A percentile compares a stretch with the other conserved stretches of the same genome.
These are phyloP conservation scores for Chenopodium berlandieri DNA, from an alignment of 148 eudicot genomes.

Conservation along the genomic window DNA sequence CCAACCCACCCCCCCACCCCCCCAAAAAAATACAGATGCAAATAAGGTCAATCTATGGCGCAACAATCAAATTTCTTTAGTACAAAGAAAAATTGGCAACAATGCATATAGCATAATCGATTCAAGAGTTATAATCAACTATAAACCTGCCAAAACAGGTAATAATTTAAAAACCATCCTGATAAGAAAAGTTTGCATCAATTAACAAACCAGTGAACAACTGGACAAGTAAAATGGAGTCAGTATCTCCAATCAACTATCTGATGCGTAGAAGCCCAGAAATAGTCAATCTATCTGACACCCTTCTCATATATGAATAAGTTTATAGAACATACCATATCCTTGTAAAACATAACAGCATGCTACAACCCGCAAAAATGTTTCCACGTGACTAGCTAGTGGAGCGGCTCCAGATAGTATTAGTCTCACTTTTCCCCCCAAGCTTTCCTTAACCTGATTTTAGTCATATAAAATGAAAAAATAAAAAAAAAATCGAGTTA, in stretches of 20 bases:
- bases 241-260: not conserved
- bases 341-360: constrained; percentile 95
- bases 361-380: constrained; percentile 80
- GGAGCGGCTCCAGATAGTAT: constrained; percentile 99
- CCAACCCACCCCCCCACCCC: too few species aligned
- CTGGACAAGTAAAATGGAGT: not conserved
- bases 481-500: not conserved
- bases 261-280: not conserved
- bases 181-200: not conserved
- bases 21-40: too few species aligned
- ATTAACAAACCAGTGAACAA: not conserved
- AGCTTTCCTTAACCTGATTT: constrained; percentile 75
- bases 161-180: too few species aligned
- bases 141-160: too few species aligned
- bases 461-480: not conserved
- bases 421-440: constrained; percentile 84
- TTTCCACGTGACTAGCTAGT: constrained; percentile 89
- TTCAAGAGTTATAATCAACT: too few species aligned
- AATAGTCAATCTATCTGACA: not conserved
- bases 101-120: too few species aligned
- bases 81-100: too few species aligned
- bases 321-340: constrained; percentile 56
- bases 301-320: not conserved
- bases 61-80: too few species aligned
- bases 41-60: too few species aligned